Percentiles rank a stretch among this genome's conserved stretches.
These are phyloP conservation scores for Omphalotus guepiniiformis DNA, from an alignment of 768 basidiomycete species.

Conservation along the genomic window DNA sequence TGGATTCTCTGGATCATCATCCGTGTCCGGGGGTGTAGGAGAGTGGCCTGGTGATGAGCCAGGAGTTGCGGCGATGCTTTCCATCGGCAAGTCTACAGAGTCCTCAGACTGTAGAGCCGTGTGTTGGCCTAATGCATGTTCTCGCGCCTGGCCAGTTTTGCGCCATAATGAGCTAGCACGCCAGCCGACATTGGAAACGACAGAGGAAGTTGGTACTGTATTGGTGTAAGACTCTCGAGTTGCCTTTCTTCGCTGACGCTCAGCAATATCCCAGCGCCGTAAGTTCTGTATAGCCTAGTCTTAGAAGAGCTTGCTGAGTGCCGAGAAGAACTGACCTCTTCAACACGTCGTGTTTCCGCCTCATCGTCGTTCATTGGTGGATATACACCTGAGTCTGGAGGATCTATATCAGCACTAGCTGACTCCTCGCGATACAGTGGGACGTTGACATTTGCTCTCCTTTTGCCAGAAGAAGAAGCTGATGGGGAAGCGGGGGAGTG, in stretches of 20 bases:
- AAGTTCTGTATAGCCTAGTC: slow-evolving; percentile 50
- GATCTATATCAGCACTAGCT: slow-evolving; percentile 13
- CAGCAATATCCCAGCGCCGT: slow-evolving; percentile 72
- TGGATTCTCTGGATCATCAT: slow-evolving; percentile 33
- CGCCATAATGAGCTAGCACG: slow-evolving; percentile 58
- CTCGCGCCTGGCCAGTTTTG: slow-evolving; percentile 29
- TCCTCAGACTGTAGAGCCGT: slow-evolving; percentile 48
- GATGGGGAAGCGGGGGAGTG: slow-evolving; percentile 15
- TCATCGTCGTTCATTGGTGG: slow-evolving; percentile 66
- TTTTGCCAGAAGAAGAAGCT: slow-evolving; percentile 21
- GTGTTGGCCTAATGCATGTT: slow-evolving; percentile 33
- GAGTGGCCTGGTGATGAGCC: slow-evolving; percentile 14
- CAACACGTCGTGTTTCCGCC: slow-evolving; percentile 62
- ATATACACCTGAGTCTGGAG: slow-evolving; percentile 37
- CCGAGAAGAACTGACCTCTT: slow-evolving; percentile 50
- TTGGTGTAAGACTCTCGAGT: slow-evolving; percentile 67
- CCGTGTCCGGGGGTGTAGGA: slow-evolving; percentile 28
- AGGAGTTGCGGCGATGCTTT: slow-evolving; percentile 39
- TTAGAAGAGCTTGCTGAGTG: slow-evolving; percentile 6
- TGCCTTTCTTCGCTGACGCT: slow-evolving; percentile 70
- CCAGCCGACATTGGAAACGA: slow-evolving; percentile 49
- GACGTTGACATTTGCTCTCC: slow-evolving; percentile 29
- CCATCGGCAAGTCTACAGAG: slow-evolving; percentile 54
- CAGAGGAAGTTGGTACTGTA: slow-evolving; percentile 11
- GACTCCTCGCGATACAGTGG: slow-evolving; percentile 24